phyloP scores from a whole-genome alignment of 768 basidiomycete species.

The Mycena vitilis region DNA sequence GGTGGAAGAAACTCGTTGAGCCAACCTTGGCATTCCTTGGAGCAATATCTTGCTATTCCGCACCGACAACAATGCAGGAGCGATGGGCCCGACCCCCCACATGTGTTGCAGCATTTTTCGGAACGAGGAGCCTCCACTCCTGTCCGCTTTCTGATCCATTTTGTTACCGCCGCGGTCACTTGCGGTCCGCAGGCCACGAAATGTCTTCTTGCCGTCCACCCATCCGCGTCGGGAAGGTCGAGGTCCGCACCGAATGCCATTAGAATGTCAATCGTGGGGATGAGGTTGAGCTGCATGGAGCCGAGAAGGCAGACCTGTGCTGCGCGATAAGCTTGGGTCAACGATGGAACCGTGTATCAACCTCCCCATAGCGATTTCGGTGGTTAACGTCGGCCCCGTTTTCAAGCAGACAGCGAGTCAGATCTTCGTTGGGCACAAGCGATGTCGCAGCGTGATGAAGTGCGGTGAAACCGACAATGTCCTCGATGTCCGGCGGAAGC shows the following conservation, averaged over 20 bases:
- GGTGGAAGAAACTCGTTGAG: neutral
- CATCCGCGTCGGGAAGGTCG: conserved; percentile 49
- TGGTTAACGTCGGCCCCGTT: conserved; percentile 61
- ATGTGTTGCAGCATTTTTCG: conserved; percentile 56
- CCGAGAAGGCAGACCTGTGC: conserved; percentile 28
- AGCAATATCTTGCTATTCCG: conserved; percentile 62
- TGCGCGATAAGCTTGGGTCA: neutral
- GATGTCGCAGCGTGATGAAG: conserved; percentile 58
- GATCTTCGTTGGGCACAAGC: conserved; percentile 37
- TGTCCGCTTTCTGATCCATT: conserved; percentile 52
- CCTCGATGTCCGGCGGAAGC: conserved; percentile 52
- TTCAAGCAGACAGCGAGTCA: conserved; percentile 54
- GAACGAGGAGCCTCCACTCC: conserved; percentile 55
- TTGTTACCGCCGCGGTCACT: conserved; percentile 27
- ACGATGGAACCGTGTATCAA: conserved; percentile 34
- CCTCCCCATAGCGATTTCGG: conserved; percentile 61
- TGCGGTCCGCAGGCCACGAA: conserved; percentile 29
- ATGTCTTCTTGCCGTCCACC: conserved; percentile 32
- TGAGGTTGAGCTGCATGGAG: conserved; percentile 39
- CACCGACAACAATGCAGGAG: conserved; percentile 60
- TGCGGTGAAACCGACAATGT: conserved; percentile 62
- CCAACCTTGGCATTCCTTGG: conserved; percentile 65
- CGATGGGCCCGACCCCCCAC: conserved; percentile 43
- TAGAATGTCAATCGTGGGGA: conserved; percentile 53
- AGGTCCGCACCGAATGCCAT: conserved; percentile 63